Evolutionary conservation across 73 alveolate species (phyloP), one percentile per base, ranked within the genome.

Genomic region (Paramecium tetraurelia): DNA sequence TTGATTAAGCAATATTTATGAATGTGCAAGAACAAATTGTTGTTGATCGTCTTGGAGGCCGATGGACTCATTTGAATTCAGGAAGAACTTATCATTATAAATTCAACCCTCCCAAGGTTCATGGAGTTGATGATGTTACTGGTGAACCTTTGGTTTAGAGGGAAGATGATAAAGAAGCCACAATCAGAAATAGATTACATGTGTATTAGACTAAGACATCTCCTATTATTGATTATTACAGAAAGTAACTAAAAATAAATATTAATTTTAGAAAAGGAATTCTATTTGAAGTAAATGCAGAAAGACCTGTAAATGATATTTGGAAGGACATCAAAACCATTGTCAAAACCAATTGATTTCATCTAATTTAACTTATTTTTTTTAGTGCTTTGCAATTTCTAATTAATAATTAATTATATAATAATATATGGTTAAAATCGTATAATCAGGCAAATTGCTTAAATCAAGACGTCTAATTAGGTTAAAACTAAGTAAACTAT

Each of bases 41-140:
- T n/a, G 85, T 92, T 16, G 98, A 94, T 58, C 95, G 98, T 93
- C 75, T 95, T 27, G 96, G 94, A 21, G 98, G 98, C 35, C 88
- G 98, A 85, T 86, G 95, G 93, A 92, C 95, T 27, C 98, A 95
- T 68, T 93, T 94, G 33, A 94, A 94, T 24, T 88, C 96, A 22
- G 98, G 98, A 18, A 92, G 98, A 92, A 86, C 98, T 6, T 95
- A 95, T 59, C 98, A 95, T 85, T 93, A 86, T 41, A 94, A 89
- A 71, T 94, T 92, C 93, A 95, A 95, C 53, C 98, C 98, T 12
- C 98, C 98, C 3, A 95, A 95, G 89, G 96, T 92, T 14, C 95
- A 31, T 14, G 97, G 95, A 38, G 63, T 35, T 6, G 98, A 95
- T 94, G 98, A 95, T 85, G 68, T 94, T 44, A 89, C 98, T 36